Evolutionary conservation across 306 rosid species (phyloP), one percentile per base, ranked within the genome.

Genomic region (Trifolium pratense): DNA sequence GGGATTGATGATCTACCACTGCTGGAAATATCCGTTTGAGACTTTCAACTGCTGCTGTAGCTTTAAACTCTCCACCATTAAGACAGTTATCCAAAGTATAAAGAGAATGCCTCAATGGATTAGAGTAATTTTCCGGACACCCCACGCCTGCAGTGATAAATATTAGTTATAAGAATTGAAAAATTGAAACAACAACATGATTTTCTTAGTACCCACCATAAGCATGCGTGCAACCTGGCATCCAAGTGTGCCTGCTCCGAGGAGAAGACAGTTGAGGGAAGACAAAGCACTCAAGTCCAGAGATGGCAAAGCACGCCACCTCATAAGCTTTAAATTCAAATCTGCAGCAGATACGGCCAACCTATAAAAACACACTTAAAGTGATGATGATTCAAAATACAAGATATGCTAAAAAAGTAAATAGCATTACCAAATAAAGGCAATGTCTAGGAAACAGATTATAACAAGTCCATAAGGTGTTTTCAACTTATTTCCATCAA

Each of bases 201-300:
- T 8, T 64, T 66, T 52, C 45, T 56, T 29, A 79, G 74, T 70
- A 81, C 91, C 85, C 87, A 94, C 98, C 98, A 94, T 91, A 80
- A 94, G 98, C 93, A 80, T 91, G 58, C 98, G 97, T 9, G 97
- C 96, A 65, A 94, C 98, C 84, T 94, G 98, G 83, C 98, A 94
- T 83, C 98, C 98, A 64, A 94, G 98, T 14, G 98, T 91, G 59
- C 98, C 96, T 13, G 98, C 97, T 79, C 98, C 98, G 18, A 94
- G 91, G 68, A 94, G 94, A 76, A 94, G 98, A 83, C 98, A 94
- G 83, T 94, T 94, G 64, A 87, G 75, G 66, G 91, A 86, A 70
- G 96, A 94, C 82, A 94, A 79, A 80, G 80, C 61, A 66, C 65
- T 84, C 77, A 94, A 83, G 78, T 94, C 75, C 58, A 94, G 75